Conservation (phyloP, 2,329 filamentous ascomycete genomes). For the Phymatotrichopsis omnivora region DNA sequence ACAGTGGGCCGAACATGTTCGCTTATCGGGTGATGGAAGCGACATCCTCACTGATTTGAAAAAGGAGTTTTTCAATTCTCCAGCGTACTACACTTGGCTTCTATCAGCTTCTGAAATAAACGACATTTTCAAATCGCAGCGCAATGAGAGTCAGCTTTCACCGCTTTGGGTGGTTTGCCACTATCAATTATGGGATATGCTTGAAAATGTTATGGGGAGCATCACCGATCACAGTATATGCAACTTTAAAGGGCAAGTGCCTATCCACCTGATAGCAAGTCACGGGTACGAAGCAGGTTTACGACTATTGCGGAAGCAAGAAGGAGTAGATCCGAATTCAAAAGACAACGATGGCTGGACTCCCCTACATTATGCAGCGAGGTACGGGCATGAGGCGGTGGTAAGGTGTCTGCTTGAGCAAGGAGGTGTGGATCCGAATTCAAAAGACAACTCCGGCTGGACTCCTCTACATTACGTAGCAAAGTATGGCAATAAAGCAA, state of each 20-base stretch:
- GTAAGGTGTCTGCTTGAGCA: not conserved
- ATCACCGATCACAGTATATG: constrained; percentile 7
- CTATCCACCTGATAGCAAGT: constrained; percentile 15
- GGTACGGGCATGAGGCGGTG: constrained; percentile 13
- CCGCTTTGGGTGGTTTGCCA: not conserved
- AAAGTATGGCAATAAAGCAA: constrained; percentile 15
- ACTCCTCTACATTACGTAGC: not conserved
- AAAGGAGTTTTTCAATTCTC: not conserved
- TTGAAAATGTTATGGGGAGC: not conserved
- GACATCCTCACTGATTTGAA: not conserved
- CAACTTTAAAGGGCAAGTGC: constrained; percentile 9
- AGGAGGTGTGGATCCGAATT: not conserved
- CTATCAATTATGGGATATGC: not conserved
- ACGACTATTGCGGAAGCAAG: not conserved
- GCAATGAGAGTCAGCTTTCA: not conserved
- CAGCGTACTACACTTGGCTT: not conserved
- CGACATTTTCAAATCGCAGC: not conserved
- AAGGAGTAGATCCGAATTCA: constrained; percentile 8
- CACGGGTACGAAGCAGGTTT: constrained; percentile 11
- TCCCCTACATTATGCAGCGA: constrained; percentile 20
- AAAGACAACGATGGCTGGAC: constrained; percentile 16
- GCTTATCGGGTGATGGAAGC: not conserved
- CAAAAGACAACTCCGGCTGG: not conserved
- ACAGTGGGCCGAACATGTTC: constrained; percentile 3
- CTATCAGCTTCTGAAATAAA: not conserved